Percentiles rank a stretch among this genome's conserved stretches.
These are phyloP conservation scores for Pseudogymnoascus sp. DNA, from an alignment of 2,329 filamentous ascomycete genomes.

Conservation along the genomic window DNA sequence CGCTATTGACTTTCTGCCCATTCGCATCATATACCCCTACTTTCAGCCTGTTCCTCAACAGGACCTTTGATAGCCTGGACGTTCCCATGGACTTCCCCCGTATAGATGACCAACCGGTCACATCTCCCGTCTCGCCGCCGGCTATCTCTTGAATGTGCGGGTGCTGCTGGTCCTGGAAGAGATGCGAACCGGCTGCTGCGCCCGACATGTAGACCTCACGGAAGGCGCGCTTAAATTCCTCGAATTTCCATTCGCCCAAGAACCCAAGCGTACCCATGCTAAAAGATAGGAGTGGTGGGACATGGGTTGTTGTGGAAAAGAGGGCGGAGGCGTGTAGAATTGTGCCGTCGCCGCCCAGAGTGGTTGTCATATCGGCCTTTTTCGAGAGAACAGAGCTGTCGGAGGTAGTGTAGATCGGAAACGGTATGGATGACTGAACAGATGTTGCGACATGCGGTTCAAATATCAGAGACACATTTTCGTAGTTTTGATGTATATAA, in stretches of 20 bases:
- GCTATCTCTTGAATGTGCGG: conserved; percentile 19
- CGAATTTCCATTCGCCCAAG: conserved; percentile 92
- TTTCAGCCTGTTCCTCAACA: conserved; percentile 78
- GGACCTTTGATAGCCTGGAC: conserved; percentile 65
- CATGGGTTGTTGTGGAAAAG: conserved; percentile 70
- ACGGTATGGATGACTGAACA: conserved; percentile 61
- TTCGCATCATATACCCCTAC: conserved; percentile 72
- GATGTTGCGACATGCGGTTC: conserved; percentile 66
- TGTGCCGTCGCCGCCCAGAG: conserved; percentile 87
- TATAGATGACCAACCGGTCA: conserved; percentile 60
- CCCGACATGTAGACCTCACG: conserved; percentile 85
- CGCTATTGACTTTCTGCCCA: conserved; percentile 47
- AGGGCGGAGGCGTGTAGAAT: conserved; percentile 79
- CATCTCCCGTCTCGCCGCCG: conserved; percentile 21
- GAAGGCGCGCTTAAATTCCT: conserved; percentile 85
- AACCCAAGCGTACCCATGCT: conserved; percentile 97
- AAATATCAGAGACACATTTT: conserved; percentile 71
- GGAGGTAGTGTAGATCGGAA: conserved; percentile 58
- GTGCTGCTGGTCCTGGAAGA: conserved; percentile 24
- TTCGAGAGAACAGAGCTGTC: conserved; percentile 46
- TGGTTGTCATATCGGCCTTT: conserved; percentile 83
- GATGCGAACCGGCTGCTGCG: conserved; percentile 32
- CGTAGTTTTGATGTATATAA: conserved; percentile 65
- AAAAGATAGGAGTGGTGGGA: conserved; percentile 88
- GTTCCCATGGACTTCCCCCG: conserved; percentile 75